phyloP scores from a whole-genome alignment of 1,284 basidiomycete species.

The Chiua sp. region DNA sequence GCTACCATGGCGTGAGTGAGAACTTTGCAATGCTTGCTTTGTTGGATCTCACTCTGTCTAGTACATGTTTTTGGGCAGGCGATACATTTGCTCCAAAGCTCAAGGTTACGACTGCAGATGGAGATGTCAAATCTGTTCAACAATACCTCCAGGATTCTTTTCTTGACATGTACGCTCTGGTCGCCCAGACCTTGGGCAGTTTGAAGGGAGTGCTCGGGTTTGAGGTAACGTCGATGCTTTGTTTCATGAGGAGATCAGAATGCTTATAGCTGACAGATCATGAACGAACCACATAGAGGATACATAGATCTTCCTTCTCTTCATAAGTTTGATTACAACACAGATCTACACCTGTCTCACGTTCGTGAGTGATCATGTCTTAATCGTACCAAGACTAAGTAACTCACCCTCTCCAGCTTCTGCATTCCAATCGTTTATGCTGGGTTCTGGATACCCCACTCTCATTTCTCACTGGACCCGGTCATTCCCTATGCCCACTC shows the following conservation, averaged over 20 bases:
- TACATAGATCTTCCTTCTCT: conserved; percentile 87
- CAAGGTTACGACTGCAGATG: conserved; percentile 53
- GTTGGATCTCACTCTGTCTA: conserved; percentile 17
- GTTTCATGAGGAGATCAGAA: not conserved
- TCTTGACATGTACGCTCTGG: conserved; percentile 75
- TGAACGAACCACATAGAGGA: conserved; percentile 97
- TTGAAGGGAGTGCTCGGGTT: conserved; percentile 89
- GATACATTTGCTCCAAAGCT: conserved; percentile 84
- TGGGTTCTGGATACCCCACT: conserved; percentile 82
- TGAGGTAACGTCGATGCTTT: conserved; percentile 59
- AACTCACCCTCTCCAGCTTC: conserved; percentile 55
- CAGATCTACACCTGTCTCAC: conserved; percentile 88
- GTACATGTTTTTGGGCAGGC: conserved; percentile 91
- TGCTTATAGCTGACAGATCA: conserved; percentile 57
- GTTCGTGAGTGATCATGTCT: conserved; percentile 61
- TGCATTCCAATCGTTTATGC: conserved; percentile 84
- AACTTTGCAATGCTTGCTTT: conserved; percentile 7
- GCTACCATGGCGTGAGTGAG: conserved; percentile 83
- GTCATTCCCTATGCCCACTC: conserved; percentile 86
- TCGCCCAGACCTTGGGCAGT: conserved; percentile 74
- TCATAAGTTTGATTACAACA: conserved; percentile 91
- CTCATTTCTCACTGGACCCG: conserved; percentile 76
- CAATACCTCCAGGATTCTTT: conserved; percentile 85
- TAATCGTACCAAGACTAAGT: not conserved
- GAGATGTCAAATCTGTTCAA: conserved; percentile 71